Evolutionary conservation across 345 rosid genomes (phyloP), one percentile per base, ranked within the genome.

Genomic region (Gossypium stocksii): DNA sequence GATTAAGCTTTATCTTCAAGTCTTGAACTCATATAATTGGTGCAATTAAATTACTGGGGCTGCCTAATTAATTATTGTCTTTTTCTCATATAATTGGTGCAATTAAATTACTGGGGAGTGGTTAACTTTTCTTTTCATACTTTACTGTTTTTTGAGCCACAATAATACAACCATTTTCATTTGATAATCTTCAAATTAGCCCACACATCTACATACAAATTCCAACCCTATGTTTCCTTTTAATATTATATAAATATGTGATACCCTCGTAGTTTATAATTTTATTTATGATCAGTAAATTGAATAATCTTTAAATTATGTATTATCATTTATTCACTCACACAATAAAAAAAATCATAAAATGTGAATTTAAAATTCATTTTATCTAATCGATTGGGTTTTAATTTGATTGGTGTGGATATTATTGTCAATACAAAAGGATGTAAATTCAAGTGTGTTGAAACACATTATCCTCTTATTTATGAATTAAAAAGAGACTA

Each of bases 191-290:
- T 16, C 54, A 51, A 13, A 51, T 51, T 15, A 16, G 13, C 15
- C 15, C 51, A 57, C 48, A 19, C 45, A 57, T 0, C 38, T 19
- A 49, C 72, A 61, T 23, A 62, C 70, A 74, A 81, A 74, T 61
- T 74, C 74, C 81, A 74, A 77, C 79, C 43, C 71, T 79, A 59
- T 48, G 7, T 56, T 77, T 77, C 77, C 83, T 13, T 79, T 74
- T 79, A 34, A 34, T 34, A 4, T 34, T 34, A 34, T 34, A 34
- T 34, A 34, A 29, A 67, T 34, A 49, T 14, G 15, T 45, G 41
- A 34, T 34, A 5, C 41, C 6, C 41, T 34, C 0, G 1, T 5
- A 5, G 7, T 34, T 34, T 34, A 6, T 34, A 34, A 34, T 34
- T 34, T 34, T 34, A 34, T 34, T 34, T 4, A 4, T 34, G 41